These are phyloP conservation scores for Solanum raphanifolium DNA, from an alignment of 257 asterid genomes.

Conservation along the genomic window DNA sequence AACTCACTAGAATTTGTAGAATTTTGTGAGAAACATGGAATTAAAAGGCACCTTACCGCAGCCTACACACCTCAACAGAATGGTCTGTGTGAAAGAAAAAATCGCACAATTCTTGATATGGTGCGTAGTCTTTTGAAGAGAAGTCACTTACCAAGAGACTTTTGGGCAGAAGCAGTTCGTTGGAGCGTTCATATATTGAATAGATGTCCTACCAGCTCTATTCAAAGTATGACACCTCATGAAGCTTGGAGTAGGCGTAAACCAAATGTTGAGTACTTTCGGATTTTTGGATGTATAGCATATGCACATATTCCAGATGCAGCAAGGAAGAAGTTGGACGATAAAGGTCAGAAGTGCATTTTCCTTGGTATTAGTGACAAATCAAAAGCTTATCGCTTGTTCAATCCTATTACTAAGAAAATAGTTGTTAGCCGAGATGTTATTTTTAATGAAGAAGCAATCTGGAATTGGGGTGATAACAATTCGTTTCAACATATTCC, in stretches of 20 bases:
- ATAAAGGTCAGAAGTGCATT: too few species aligned
- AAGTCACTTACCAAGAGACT: not conserved
- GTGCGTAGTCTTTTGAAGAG: not conserved
- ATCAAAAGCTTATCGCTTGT: not conserved
- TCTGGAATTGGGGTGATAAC: not conserved
- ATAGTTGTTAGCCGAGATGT: too few species aligned
- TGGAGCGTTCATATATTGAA: not conserved
- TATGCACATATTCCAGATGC: not conserved
- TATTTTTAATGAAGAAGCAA: not conserved
- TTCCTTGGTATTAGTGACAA: not conserved
- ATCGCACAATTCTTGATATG: not conserved
- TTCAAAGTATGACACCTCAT: too few species aligned
- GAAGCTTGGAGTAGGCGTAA: not conserved
- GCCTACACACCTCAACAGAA: not conserved
- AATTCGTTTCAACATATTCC: not conserved
- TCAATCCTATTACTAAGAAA: not conserved
- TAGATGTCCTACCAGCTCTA: not conserved
- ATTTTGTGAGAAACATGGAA: not conserved
- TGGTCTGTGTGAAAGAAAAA: not conserved
- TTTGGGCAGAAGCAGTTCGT: not conserved
- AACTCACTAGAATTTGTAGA: not conserved
- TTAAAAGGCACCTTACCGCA: not conserved
- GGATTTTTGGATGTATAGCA: not conserved
- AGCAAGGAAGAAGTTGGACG: not conserved
- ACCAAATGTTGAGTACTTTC: not conserved